Conservation (phyloP, 768 basidiomycete species). For the Kwoniella dendrophila region DNA sequence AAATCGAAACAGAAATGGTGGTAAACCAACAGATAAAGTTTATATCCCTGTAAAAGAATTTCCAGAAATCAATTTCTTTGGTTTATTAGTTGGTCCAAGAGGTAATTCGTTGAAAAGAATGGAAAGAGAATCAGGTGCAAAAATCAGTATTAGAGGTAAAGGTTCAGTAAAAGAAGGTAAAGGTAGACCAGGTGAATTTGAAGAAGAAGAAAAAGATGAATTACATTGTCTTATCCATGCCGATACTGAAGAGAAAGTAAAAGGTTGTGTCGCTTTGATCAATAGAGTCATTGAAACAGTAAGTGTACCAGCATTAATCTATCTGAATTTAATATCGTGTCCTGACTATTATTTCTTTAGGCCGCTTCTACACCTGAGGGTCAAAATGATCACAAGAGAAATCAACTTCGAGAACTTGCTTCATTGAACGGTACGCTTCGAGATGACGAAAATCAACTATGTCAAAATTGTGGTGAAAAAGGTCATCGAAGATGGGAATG, state of each 20-base stretch:
- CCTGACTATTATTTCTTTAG: conserved; percentile 57
- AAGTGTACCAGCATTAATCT: too few relatives aligned
- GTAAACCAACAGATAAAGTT: conserved; percentile 93
- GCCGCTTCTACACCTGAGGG: conserved; percentile 99
- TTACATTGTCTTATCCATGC: conserved; percentile 95
- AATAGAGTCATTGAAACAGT: conserved; percentile 98
- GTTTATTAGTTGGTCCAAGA: conserved; percentile 93
- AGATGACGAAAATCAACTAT: conserved; percentile 99
- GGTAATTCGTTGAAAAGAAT: conserved; percentile 99
- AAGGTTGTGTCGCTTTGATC: conserved; percentile 87
- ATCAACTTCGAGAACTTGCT: conserved; percentile 95
- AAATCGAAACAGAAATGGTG: conserved; percentile 82
- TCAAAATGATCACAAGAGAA: conserved; percentile 98
- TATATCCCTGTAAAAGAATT: conserved; percentile 99
- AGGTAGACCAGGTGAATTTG: conserved; percentile 87
- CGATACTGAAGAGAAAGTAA: conserved; percentile 89
- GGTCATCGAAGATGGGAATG: conserved; percentile 97
- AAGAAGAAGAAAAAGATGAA: conserved; percentile 97
- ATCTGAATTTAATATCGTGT: background rate
- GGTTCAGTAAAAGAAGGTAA: conserved; percentile 99
- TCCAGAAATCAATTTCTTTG: conserved; percentile 99
- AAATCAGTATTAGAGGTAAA: conserved; percentile 97
- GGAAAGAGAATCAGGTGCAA: conserved; percentile 96
- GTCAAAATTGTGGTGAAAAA: conserved; percentile 65
- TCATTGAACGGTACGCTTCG: conserved; percentile 97